A percentile compares a stretch with the other conserved stretches of the same genome.
phyloP scores from a whole-genome alignment of 2,329 filamentous ascomycete genomes.

The Diaporthe vaccinii region DNA sequence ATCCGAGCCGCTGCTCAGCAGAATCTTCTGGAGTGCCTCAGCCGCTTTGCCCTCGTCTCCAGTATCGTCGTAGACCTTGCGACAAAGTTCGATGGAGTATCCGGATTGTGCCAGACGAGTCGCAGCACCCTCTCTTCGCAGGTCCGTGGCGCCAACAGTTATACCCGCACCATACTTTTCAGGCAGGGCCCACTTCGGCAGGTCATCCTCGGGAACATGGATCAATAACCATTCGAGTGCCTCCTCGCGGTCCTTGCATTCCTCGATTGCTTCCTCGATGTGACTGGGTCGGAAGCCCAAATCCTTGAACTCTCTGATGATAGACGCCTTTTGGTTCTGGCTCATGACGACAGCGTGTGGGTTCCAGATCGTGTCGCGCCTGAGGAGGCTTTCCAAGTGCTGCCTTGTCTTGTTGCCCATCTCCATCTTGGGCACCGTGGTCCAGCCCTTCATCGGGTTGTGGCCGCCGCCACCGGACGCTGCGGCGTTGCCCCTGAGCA shows the following conservation, averaged over 20 bases:
- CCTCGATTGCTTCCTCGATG: constrained; percentile 85
- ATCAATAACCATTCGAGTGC: constrained; percentile 96
- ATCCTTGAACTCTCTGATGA: constrained; percentile 80
- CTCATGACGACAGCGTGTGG: constrained; percentile 79
- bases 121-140: constrained; percentile 85
- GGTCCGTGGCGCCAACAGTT: constrained; percentile 84
- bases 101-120: constrained; percentile 86
- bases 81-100: constrained; percentile 87
- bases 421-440: constrained; percentile 88
- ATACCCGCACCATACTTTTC: constrained; percentile 93
- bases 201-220: constrained; percentile 95
- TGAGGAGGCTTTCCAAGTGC: constrained; percentile 84
- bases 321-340: constrained; percentile 65
- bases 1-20: constrained; percentile 65
- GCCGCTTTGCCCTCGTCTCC: constrained; percentile 83
- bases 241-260: constrained; percentile 94
- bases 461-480: constrained; percentile 50
- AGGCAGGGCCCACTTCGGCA: constrained; percentile 92
- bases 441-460: constrained; percentile 81
- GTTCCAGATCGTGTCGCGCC: constrained; percentile 88
- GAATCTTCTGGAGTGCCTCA: constrained; percentile 80
- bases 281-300: constrained; percentile 92
- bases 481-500: constrained; percentile 62
- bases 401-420: constrained; percentile 87
- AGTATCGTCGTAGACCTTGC: constrained; percentile 79